Conservation (phyloP, 495 filamentous ascomycete species). For the Apodospora peruviana region DNA sequence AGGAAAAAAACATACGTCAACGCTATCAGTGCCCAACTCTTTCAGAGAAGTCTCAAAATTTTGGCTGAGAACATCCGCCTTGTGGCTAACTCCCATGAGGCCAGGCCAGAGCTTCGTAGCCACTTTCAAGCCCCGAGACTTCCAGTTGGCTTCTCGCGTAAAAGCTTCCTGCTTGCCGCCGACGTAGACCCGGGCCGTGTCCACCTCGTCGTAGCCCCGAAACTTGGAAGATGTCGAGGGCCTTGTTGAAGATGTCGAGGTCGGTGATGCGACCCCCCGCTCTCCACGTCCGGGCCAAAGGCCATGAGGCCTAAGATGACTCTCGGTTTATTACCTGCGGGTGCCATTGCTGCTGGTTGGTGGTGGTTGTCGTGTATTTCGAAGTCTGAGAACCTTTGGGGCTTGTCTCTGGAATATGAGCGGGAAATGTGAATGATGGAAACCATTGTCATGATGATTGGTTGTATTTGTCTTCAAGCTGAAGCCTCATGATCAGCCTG, state of each 20-base stretch:
- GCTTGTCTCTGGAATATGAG: no score
- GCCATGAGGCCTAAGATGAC: conserved; percentile 51
- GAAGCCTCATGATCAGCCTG: no score
- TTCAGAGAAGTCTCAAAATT: conserved; percentile 56
- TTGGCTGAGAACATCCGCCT: conserved; percentile 14
- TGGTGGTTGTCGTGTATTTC: no score
- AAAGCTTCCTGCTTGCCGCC: conserved; percentile 72
- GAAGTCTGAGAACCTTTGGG: no score
- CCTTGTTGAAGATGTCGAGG: conserved; percentile 55
- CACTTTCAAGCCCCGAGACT: conserved; percentile 64
- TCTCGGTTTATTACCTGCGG: conserved; percentile 28
- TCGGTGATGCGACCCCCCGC: conserved; percentile 51
- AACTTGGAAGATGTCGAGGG: conserved; percentile 56
- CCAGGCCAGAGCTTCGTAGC: conserved; percentile 61
- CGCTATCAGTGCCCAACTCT: conserved; percentile 62
- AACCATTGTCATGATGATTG: no score
- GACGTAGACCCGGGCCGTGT: conserved; percentile 66
- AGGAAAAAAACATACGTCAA: conserved; percentile 40
- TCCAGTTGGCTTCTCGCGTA: conserved; percentile 66
- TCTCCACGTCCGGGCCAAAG: conserved; percentile 30
- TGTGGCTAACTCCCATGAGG: conserved; percentile 20
- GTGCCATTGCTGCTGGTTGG: no score
- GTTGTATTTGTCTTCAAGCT: no score
- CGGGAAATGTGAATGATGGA: no score
- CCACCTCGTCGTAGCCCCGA: conserved; percentile 60